phyloP scores from a whole-genome alignment of 805 yeast genomes.

The Kluyveromyces siamensis region DNA sequence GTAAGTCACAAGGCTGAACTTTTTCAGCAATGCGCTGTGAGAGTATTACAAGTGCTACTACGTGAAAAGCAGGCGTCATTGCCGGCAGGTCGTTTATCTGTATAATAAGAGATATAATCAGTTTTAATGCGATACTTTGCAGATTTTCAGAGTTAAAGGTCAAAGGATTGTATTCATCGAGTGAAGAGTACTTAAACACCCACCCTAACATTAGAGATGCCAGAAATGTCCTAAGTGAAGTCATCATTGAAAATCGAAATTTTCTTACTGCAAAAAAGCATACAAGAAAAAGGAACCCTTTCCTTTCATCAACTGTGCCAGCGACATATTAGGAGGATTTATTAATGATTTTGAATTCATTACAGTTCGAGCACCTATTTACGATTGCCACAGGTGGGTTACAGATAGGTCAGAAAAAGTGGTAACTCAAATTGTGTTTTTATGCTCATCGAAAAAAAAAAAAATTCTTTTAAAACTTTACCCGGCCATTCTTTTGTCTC shows the following conservation, averaged over 20 bases:
- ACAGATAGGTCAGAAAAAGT: too few species aligned
- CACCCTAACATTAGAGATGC: conserved; percentile 89
- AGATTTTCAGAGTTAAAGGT: conserved; percentile 49
- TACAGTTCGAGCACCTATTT: too few species aligned
- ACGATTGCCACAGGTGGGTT: too few species aligned
- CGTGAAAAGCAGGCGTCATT: background rate
- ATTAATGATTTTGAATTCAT: too few species aligned
- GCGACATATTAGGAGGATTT: background rate
- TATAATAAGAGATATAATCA: background rate
- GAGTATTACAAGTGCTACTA: background rate
- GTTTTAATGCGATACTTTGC: background rate
- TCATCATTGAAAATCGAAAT: conserved; percentile 15
- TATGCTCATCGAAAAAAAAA: too few species aligned
- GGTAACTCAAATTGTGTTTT: too few species aligned
- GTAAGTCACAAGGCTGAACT: background rate
- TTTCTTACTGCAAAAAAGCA: background rate
- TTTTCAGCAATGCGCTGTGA: background rate
- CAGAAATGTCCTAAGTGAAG: conserved; percentile 53
- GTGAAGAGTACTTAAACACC: conserved; percentile 40
- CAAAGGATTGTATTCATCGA: conserved; percentile 72
- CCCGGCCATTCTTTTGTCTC: too few species aligned
- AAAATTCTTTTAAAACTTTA: too few species aligned
- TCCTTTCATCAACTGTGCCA: background rate
- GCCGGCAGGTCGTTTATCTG: background rate
- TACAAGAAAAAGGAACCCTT: conserved; percentile 2